Evolutionary conservation across 129 eudicot genomes (phyloP), one percentile per base, ranked within the genome.

Genomic region (Solidago caesia): DNA sequence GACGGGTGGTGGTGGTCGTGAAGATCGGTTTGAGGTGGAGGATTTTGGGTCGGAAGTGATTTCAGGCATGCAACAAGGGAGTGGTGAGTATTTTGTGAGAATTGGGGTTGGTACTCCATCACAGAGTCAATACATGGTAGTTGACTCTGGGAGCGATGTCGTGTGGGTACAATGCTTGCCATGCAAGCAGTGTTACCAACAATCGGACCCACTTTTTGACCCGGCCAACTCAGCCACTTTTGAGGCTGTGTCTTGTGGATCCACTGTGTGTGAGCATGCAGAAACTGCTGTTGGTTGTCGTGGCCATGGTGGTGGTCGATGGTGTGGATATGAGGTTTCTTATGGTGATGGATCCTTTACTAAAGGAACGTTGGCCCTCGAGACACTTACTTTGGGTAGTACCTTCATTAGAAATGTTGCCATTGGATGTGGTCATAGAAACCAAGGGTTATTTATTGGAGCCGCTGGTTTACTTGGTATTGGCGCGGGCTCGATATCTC

Each of bases 101-200:
- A 86, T 92, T 39, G 96, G 98, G 11, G 92, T 92, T 1, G 96
- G 98, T 3, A 89, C 87, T 82, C 98, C 98, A 14, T 75, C 96
- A 0, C 84, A 79, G 59, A 84, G 87, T 82, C 98, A 89, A 73
- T 89, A 87, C 87, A 76, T 92, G 96, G 98, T 90, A 10, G 84
- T 93, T 69, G 97, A 93, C 76, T 82, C 96, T 2, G 98, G 98
- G 5, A 90, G 96, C 63, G 97, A 93, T 75, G 84, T 90, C 39
- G 90, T 90, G 12, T 93, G 96, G 96, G 91, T 93, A 10, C 98
- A 93, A 10, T 90, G 97, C 69, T 90, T 90, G 77, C 98, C 98
- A 14, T 93, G 98, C 63, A 83, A 75, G 52, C 91, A 82, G 12
- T 93, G 98, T 43, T 93, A 93, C 69, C 84, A 74, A 41, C 98